Conservation (phyloP, 78 protist genomes). For the Fonticula alba region DNA sequence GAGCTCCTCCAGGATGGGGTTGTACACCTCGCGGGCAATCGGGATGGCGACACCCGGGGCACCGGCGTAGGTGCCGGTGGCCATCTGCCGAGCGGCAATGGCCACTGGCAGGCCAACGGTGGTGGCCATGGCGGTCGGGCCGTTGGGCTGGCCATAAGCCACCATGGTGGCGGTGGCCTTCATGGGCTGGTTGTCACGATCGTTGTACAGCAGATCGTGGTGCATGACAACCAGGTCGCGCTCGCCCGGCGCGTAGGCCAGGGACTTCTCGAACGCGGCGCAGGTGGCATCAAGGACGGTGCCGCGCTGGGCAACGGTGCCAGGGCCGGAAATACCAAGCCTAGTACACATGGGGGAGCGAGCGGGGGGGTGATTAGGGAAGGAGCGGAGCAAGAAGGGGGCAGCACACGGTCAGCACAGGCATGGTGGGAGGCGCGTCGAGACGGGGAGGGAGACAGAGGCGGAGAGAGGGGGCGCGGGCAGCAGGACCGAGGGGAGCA, state of each 20-base stretch:
- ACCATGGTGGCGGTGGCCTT: not conserved
- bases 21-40: slow-evolving; percentile 11
- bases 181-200: not conserved
- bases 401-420: too few species aligned
- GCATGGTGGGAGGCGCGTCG: too few species aligned
- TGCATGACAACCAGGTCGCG: slow-evolving; percentile 32
- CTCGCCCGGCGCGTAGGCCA: slow-evolving; percentile 20
- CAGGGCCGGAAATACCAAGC: too few species aligned
- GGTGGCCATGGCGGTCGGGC: slow-evolving; percentile 27
- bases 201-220: slow-evolving; percentile 12
- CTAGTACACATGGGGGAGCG: too few species aligned
- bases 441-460: too few species aligned
- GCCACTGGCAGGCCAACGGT: slow-evolving; percentile 29
- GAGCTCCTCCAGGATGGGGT: slow-evolving; percentile 8
- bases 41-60: slow-evolving; percentile 21
- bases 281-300: slow-evolving; percentile 13
- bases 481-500: too few species aligned
- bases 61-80: slow-evolving; percentile 8
- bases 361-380: too few species aligned
- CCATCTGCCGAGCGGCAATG: slow-evolving; percentile 17
- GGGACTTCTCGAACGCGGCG: not conserved
- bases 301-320: too few species aligned
- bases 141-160: slow-evolving; percentile 25
- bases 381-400: too few species aligned
- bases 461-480: too few species aligned